A percentile compares a stretch with the other conserved stretches of the same genome.
Conservation (phyloP, 768 basidiomycete species). For the Gyrodon lividus region DNA sequence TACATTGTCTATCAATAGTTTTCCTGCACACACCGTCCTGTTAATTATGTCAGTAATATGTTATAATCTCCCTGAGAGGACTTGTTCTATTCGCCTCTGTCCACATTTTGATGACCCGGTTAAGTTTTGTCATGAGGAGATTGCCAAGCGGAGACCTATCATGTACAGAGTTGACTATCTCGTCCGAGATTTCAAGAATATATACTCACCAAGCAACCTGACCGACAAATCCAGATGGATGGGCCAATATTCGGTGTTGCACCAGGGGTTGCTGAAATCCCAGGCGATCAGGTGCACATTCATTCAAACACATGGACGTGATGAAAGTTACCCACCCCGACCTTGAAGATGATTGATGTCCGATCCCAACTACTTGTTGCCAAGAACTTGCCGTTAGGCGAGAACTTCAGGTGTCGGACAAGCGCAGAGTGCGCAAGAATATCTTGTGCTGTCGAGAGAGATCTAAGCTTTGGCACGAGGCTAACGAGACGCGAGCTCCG, state of each 20-base stretch:
- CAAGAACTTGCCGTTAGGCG: conserved; percentile 69
- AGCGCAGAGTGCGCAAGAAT: conserved; percentile 64
- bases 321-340: conserved; percentile 45
- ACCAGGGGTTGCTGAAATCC: conserved; percentile 46
- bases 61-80: not conserved
- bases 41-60: not conserved
- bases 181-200: not conserved
- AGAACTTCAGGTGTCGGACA: conserved; percentile 73
- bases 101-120: conserved; percentile 70
- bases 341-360: conserved; percentile 64
- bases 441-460: conserved; percentile 56
- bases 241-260: conserved; percentile 63
- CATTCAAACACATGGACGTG: not conserved
- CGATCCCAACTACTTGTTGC: conserved; percentile 73
- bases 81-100: conserved; percentile 44
- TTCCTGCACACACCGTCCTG: conserved; percentile 69
- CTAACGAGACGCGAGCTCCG: conserved; percentile 53
- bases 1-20: conserved; percentile 56
- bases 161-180: not conserved
- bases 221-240: conserved; percentile 69
- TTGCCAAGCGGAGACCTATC: conserved; percentile 64
- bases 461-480: conserved; percentile 55
- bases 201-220: conserved; percentile 67
- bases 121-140: conserved; percentile 61
- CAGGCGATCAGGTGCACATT: not conserved